These are phyloP conservation scores for Suillus subaureus DNA, from an alignment of 768 basidiomycete genomes.

Conservation along the genomic window DNA sequence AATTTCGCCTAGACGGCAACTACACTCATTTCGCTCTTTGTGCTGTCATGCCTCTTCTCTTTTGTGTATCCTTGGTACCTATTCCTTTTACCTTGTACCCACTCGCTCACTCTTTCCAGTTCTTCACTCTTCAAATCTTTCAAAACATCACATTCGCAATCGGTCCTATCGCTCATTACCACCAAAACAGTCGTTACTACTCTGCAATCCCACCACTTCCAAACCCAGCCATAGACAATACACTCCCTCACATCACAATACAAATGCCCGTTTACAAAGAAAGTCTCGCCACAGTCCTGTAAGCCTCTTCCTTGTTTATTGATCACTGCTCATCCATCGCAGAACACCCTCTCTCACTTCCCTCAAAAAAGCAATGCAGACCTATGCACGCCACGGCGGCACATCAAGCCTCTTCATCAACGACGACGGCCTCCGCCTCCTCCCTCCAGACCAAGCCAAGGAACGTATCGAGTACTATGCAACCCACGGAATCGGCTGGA, in stretches of 20 bases:
- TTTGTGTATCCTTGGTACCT: constrained; percentile 47
- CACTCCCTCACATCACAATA: constrained; percentile 52
- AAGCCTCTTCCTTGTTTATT: constrained; percentile 23
- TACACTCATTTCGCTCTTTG: constrained; percentile 44
- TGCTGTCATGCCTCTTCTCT: constrained; percentile 42
- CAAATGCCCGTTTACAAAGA: constrained; percentile 66
- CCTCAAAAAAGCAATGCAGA: constrained; percentile 61
- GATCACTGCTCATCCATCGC: neutral
- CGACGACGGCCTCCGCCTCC: constrained; percentile 61
- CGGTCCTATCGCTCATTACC: constrained; percentile 55
- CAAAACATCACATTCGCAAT: constrained; percentile 41
- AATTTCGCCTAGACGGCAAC: constrained; percentile 51
- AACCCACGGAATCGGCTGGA: constrained; percentile 59
- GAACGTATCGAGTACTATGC: constrained; percentile 55
- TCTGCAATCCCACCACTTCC: constrained; percentile 46
- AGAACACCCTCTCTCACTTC: constrained; percentile 53
- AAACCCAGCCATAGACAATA: constrained; percentile 45
- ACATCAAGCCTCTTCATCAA: constrained; percentile 59
- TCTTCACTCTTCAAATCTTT: constrained; percentile 45
- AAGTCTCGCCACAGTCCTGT: constrained; percentile 52
- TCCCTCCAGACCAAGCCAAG: constrained; percentile 47
- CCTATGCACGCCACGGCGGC: constrained; percentile 68
- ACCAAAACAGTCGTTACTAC: constrained; percentile 55
- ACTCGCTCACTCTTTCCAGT: constrained; percentile 23
- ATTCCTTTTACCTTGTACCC: constrained; percentile 9